A percentile compares a stretch with the other conserved stretches of the same genome.
Conservation (phyloP, 179 eudicot species). For the Carnegiea gigantea region DNA sequence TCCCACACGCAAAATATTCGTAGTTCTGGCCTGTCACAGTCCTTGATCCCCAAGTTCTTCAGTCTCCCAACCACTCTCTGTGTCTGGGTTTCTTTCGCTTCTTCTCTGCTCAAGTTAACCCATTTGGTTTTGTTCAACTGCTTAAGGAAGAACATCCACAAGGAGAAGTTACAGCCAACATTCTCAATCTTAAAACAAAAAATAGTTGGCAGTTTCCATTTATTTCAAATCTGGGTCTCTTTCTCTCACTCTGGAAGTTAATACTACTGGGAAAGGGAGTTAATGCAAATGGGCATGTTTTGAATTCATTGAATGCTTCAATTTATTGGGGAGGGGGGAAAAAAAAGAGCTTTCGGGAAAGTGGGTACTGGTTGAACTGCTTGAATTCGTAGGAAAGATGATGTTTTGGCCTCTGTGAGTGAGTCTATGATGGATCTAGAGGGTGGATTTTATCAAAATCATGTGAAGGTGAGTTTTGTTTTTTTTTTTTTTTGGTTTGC, state of each 20-base stretch:
- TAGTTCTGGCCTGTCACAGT: constrained; percentile 1
- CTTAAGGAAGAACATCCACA: constrained; percentile 12
- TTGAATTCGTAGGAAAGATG: constrained; percentile 23
- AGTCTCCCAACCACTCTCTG: constrained; percentile 24
- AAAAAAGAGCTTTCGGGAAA: background rate
- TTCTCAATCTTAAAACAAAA: background rate
- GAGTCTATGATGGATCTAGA: constrained; percentile 78
- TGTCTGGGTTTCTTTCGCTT: background rate
- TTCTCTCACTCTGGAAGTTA: background rate
- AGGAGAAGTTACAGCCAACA: background rate
- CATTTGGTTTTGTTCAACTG: constrained; percentile 29
- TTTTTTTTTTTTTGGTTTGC: constrained; percentile 12
- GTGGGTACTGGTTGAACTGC: constrained; percentile 17
- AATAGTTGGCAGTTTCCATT: background rate
- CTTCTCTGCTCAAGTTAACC: constrained; percentile 14
- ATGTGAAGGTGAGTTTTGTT: constrained; percentile 58
- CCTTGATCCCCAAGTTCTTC: constrained; percentile 11
- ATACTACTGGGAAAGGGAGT: background rate
- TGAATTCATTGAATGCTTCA: constrained; percentile 13
- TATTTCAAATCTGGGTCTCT: background rate
- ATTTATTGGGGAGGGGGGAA: background rate
- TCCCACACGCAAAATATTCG: constrained; percentile 34
- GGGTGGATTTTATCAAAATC: constrained; percentile 58
- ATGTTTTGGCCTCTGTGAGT: constrained; percentile 32
- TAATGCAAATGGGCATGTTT: constrained; percentile 29